Conservation (phyloP, 495 filamentous ascomycete species). For the Talaromyces trachyspermus region DNA sequence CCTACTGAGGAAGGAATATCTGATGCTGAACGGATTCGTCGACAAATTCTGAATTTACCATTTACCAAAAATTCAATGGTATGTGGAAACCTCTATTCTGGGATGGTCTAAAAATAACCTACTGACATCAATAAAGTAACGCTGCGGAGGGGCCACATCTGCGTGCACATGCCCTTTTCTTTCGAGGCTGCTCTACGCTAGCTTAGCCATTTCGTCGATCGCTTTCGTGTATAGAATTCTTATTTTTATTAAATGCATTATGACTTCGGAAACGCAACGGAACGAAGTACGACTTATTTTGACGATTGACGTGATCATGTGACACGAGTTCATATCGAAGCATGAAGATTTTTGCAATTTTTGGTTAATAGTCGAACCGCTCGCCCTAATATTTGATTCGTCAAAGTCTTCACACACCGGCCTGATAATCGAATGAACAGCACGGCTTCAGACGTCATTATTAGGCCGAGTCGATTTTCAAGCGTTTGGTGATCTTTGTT, state of each 20-base stretch:
- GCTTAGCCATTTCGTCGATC: neutral
- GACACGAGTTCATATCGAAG: constrained; percentile 10
- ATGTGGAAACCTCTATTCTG: neutral
- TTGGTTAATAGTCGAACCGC: constrained; percentile 4
- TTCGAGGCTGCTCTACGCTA: neutral
- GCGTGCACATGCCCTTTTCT: neutral
- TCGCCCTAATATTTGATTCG: neutral
- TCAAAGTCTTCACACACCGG: neutral
- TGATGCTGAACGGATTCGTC: constrained; percentile 41
- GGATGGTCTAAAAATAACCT: neutral
- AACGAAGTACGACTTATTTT: constrained; percentile 8
- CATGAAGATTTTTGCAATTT: constrained; percentile 8
- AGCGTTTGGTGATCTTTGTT: constrained; percentile 1
- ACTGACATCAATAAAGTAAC: constrained; percentile 1
- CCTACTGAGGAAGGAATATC: constrained; percentile 34
- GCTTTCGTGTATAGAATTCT: constrained; percentile 6
- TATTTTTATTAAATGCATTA: constrained; percentile 4
- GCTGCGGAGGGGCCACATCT: too few relatives aligned
- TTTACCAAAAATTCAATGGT: constrained; percentile 25
- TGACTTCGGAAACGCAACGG: constrained; percentile 8
- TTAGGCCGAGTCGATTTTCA: constrained; percentile 2
- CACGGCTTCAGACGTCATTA: neutral
- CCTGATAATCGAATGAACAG: constrained; percentile 1
- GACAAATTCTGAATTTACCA: constrained; percentile 38
- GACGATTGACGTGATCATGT: constrained; percentile 10